Evolutionary conservation across 2,329 filamentous ascomycete genomes (phyloP), one percentile per base, ranked within the genome.

Genomic region (Aspergillus sp.): DNA sequence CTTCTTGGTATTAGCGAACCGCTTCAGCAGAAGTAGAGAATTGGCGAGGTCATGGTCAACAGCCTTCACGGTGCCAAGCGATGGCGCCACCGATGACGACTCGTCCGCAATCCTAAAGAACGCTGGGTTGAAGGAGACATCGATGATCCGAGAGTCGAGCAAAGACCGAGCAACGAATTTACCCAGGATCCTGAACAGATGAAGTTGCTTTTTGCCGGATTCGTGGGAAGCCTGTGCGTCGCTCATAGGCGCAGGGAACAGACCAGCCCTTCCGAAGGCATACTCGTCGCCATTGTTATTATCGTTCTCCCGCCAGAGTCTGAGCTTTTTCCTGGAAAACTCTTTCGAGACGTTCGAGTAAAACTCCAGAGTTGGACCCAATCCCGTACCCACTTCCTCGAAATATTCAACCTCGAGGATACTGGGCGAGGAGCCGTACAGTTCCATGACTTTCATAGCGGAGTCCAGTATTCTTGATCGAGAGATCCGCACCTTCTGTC

Each of bases 391-490:
- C 26, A 98, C 93, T 69, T 98, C 93, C 60, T 97, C 93, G 57
- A 98, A 98, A 62, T 98, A 98, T 61, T 98, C 94, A 2, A 98
- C 91, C 62, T 98, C 93, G 0, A 98, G 73, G 29, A 97, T 87
- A 64, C 91, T 97, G 49, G 94, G 88, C 1, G 91, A 94, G n/a
- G 88, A 88, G 0, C 93, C 93, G 59, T 98, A 98, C 2, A 97
- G 79, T 58, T 98, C 91, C 91, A 98, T 97, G 29, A 98, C 93
- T 68, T 98, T 98, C 65, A 97, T 76, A 0, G 93, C 93, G 9
- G 93, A 97, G 64, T 98, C 93, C 5, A 98, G 76, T 41, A 98
- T 96, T 59, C 94, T 89, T n/a, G 81, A 82, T 39, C 93, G 82
- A 4, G 91, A 95, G 50, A 98, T 97, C 40, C 93, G 85, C n/a